These are phyloP conservation scores for Gigaspora rosea DNA, from an alignment of 192 early-diverging fungal genomes.

Conservation along the genomic window DNA sequence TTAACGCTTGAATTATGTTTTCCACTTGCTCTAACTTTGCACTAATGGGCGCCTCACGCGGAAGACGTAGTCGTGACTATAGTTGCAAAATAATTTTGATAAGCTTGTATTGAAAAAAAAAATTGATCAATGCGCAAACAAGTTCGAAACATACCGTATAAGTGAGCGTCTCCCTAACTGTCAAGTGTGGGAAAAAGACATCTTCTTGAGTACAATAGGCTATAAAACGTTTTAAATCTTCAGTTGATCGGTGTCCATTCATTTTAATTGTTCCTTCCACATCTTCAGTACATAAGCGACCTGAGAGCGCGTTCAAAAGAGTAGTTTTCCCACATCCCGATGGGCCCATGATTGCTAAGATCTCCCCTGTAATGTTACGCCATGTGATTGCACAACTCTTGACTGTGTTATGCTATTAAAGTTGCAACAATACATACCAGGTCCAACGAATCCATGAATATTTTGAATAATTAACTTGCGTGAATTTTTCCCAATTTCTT, in stretches of 20 bases:
- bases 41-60: slow-evolving; percentile 41
- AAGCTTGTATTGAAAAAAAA: slow-evolving; percentile 31
- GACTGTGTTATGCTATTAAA: too few relatives aligned
- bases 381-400: neutral
- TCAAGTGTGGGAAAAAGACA: slow-evolving; percentile 55
- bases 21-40: slow-evolving; percentile 52
- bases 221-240: slow-evolving; percentile 53
- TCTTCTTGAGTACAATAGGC: slow-evolving; percentile 63
- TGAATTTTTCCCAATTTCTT: neutral
- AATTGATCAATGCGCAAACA: slow-evolving; percentile 39
- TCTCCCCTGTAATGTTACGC: neutral
- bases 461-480: slow-evolving; percentile 3
- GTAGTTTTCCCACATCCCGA: slow-evolving; percentile 63
- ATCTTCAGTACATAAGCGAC: slow-evolving; percentile 46
- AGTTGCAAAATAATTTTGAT: neutral
- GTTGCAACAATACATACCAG: neutral
- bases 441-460: slow-evolving; percentile 25
- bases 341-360: slow-evolving; percentile 67
- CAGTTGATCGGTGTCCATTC: slow-evolving; percentile 4
- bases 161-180: slow-evolving; percentile 76
- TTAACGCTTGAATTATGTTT: slow-evolving; percentile 59
- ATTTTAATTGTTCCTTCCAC: slow-evolving; percentile 32
- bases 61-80: slow-evolving; percentile 44
- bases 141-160: slow-evolving; percentile 48
- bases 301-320: slow-evolving; percentile 64